A percentile compares a stretch with the other conserved stretches of the same genome.
Conservation (phyloP, 2,329 filamentous ascomycete genomes). For the Fragosphaeria purpurea region DNA sequence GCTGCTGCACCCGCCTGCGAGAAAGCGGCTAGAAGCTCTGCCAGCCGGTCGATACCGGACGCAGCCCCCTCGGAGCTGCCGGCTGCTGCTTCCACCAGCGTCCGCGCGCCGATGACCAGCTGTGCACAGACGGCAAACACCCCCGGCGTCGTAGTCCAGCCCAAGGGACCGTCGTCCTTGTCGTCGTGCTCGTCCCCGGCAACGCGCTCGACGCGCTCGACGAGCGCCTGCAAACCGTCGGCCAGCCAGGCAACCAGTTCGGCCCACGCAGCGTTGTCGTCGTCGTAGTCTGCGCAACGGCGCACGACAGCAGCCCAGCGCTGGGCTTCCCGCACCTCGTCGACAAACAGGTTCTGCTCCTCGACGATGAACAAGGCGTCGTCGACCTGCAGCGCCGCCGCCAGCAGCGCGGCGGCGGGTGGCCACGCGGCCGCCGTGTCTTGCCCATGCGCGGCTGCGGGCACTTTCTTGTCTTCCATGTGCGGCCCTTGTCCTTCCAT, state of each 20-base stretch:
- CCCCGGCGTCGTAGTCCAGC: conserved; percentile 60
- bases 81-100: conserved; percentile 17
- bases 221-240: conserved; percentile 37
- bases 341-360: conserved; percentile 89
- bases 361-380: conserved; percentile 74
- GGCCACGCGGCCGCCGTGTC: conserved; percentile 14
- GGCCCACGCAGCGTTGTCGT: conserved; percentile 3
- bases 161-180: conserved; percentile 52
- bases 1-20: neutral
- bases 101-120: conserved; percentile 30
- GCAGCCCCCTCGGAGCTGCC: neutral
- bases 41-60: neutral
- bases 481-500: conserved; percentile 24
- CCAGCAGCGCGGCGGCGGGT: conserved; percentile 30
- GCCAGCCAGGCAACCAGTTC: conserved; percentile 36
- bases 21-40: conserved; percentile 7
- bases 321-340: conserved; percentile 63
- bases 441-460: neutral
- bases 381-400: conserved; percentile 41
- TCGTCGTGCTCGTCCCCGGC: conserved; percentile 15
- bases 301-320: conserved; percentile 53
- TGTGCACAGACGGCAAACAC: conserved; percentile 52
- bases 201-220: conserved; percentile 15
- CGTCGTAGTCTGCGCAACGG: conserved; percentile 8
- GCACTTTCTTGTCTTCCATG: neutral